Conservation (phyloP, 2,329 filamentous ascomycete species). For the Graphiopsis chlorocephala region DNA sequence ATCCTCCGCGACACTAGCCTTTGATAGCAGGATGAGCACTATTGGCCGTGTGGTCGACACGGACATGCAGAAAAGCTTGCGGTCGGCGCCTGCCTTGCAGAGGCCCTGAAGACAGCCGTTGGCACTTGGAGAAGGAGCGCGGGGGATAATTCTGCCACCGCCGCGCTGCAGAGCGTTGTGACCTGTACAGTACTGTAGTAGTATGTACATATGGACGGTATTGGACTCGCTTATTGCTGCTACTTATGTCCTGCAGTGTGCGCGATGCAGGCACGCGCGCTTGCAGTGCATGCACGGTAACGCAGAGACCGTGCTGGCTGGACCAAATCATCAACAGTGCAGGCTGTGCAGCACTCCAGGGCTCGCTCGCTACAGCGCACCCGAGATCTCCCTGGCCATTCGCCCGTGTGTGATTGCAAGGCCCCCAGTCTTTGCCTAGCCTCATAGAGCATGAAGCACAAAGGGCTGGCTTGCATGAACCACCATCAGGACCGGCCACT, state of each 20-base stretch:
- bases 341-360: neutral
- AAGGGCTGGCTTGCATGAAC: neutral
- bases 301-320: neutral
- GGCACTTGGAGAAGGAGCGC: neutral
- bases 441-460: neutral
- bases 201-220: neutral
- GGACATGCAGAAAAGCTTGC: constrained; percentile 14
- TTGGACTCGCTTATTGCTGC: neutral
- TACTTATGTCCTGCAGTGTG: neutral
- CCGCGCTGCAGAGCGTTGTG: neutral
- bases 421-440: neutral
- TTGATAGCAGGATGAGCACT: neutral
- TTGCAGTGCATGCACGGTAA: constrained; percentile 1
- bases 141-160: neutral
- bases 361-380: neutral
- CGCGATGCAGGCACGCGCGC: constrained; percentile 11
- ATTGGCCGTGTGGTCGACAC: neutral
- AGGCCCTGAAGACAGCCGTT: neutral
- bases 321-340: neutral
- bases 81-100: neutral
- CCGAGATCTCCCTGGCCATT: neutral
- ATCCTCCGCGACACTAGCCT: constrained; percentile 10
- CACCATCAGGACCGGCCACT: neutral
- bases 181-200: no score
- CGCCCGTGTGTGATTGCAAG: constrained; percentile 1